Evolutionary conservation across 1,139 yeast species (phyloP), one percentile per base, ranked within the genome.

Genomic region (Yamadazyma friedrichii): DNA sequence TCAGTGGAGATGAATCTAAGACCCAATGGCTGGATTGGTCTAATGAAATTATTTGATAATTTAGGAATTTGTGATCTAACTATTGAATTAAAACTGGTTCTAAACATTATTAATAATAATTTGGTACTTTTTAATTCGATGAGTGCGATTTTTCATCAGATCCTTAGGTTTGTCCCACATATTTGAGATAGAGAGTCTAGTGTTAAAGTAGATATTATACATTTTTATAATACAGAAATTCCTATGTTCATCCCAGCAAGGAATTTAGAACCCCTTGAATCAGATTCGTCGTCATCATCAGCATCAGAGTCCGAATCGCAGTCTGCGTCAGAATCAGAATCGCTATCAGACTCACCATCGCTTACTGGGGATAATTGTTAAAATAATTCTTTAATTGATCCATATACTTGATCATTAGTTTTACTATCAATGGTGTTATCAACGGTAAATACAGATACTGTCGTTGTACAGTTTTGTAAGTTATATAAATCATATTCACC

Each of bases 1-100:
- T 88, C 96, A 4, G 83, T 78, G 25, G 95, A 84, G 47, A 93
- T 61, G 46, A 75, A 76, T 61, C 96, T 78, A 8, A 16, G 26
- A 35, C 17, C 25, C 26, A 36, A 28, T 13, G 28, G 33, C 11
- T 35, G 13, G 38, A 28, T 15, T 5, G 24, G 24, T 20, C 24
- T 20, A 20, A 20, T 17, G 17, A 20, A 12, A 12, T 15, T 28
- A 17, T 11, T 34, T 5, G 32, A 27, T 9, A 9, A n/a, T 17
- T 13, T 17, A 10, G 31, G 29, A 13, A 16, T 25, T 31, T 20
- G 24, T 20, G 24, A 20, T 20, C 24, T 20, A 20, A 20, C 33
- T 25, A 29, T 17, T 12, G n/a, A 33, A 30, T 30, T n/a, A 34
- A 20, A 20, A 20, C 8, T 20, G 5, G 24, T 20, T 15, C 32